Evolutionary conservation across 306 rosid species (phyloP).

Genomic region (Acacia confusa): DNA sequence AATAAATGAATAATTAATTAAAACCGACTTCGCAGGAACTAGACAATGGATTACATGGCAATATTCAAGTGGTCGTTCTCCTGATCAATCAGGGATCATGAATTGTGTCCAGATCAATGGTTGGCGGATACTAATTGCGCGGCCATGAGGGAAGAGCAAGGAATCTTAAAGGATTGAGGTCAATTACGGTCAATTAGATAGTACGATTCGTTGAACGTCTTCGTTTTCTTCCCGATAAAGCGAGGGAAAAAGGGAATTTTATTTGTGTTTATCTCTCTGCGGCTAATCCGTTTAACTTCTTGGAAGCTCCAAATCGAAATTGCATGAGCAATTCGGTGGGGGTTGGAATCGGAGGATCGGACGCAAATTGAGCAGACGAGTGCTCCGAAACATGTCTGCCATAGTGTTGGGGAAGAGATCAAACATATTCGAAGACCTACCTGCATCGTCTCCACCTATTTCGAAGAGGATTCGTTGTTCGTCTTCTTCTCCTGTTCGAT

Average conservation of each 20-base stretch:
- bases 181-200: neutral
- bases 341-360: conserved; percentile 36
- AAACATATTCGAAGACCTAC: conserved; percentile 66
- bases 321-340: conserved; percentile 53
- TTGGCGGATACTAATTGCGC: neutral
- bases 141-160: neutral
- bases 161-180: neutral
- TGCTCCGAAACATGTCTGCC: conserved; percentile 89
- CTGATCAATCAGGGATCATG: neutral
- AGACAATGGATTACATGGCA: neutral
- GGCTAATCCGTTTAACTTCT: neutral
- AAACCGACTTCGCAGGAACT: neutral
- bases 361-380: conserved; percentile 50
- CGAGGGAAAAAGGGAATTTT: neutral
- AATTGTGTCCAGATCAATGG: neutral
- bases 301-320: conserved; percentile 24
- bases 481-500: conserved; percentile 60
- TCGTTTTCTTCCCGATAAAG: neutral
- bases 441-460: conserved; percentile 48
- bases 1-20: neutral
- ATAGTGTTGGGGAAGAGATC: conserved; percentile 97
- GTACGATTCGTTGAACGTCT: neutral
- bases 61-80: neutral
- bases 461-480: conserved; percentile 72
- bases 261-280: neutral